Evolutionary conservation across 2,329 filamentous ascomycete genomes (phyloP).

Genomic region (Hypoxylon sp.): DNA sequence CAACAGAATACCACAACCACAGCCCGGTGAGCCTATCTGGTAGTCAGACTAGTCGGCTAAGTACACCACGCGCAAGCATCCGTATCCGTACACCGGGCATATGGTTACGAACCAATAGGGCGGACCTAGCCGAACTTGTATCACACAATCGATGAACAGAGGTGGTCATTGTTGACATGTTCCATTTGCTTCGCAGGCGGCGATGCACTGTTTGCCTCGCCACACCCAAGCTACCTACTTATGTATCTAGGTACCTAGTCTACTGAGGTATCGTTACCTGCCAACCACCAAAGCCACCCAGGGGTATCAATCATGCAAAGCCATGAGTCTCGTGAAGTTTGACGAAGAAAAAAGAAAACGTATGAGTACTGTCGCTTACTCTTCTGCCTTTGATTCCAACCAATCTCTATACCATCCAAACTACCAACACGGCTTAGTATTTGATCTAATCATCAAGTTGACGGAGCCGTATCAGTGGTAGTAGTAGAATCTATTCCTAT

Average conservation of each 20-base stretch:
- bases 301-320: conserved; percentile 46
- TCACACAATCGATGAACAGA: conserved; percentile 33
- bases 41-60: conserved; percentile 3
- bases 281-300: conserved; percentile 38
- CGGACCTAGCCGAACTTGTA: conserved; percentile 40
- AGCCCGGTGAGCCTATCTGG: background rate
- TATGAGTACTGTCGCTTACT: background rate
- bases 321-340: conserved; percentile 32
- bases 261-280: conserved; percentile 14
- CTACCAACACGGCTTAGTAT: background rate
- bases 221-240: conserved; percentile 9
- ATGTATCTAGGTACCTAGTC: background rate
- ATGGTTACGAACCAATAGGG: conserved; percentile 27
- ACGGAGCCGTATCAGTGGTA: background rate
- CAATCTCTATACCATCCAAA: background rate
- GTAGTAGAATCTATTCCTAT: background rate
- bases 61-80: conserved; percentile 30
- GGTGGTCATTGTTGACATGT: conserved; percentile 5
- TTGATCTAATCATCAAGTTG: too few relatives aligned
- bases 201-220: conserved; percentile 31
- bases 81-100: conserved; percentile 19
- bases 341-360: conserved; percentile 26
- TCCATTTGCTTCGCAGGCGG: conserved; percentile 27
- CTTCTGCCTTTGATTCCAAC: background rate
- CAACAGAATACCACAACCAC: background rate